phyloP scores from a whole-genome alignment of 768 basidiomycete species.

The Paxillus ammoniavirescens region DNA sequence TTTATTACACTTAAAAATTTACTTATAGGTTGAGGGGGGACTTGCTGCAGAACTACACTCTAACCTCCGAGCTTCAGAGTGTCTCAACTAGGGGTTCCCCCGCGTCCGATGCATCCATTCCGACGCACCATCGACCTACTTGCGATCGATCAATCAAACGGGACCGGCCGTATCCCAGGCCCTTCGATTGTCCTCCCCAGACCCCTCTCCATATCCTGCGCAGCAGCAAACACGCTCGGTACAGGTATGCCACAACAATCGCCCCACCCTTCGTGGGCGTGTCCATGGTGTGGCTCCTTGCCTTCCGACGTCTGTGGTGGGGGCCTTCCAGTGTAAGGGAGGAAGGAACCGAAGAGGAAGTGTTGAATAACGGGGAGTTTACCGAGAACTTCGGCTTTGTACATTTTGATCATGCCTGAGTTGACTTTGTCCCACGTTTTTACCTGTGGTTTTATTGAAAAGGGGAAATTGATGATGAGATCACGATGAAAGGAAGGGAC shows the following conservation, averaged over 20 bases:
- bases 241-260: constrained; percentile 92
- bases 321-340: constrained; percentile 62
- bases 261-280: constrained; percentile 65
- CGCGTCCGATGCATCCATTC: too few relatives aligned
- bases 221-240: constrained; percentile 80
- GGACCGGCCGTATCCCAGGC: constrained; percentile 70
- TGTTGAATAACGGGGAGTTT: constrained; percentile 97
- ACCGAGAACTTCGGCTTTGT: constrained; percentile 88
- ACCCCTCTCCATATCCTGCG: constrained; percentile 40
- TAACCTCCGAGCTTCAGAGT: too few relatives aligned
- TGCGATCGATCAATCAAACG: constrained; percentile 63
- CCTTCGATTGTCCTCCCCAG: constrained; percentile 47
- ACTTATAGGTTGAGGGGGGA: too few relatives aligned
- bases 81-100: too few relatives aligned
- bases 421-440: constrained; percentile 98
- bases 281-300: constrained; percentile 15
- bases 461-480: neutral
- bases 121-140: constrained; percentile 12
- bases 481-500: neutral
- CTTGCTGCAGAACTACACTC: too few relatives aligned
- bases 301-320: constrained; percentile 31
- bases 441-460: constrained; percentile 38
- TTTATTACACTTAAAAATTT: too few relatives aligned
- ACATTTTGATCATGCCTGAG: constrained; percentile 97
- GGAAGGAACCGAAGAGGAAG: constrained; percentile 87